phyloP scores from a whole-genome alignment of 345 rosid species.

The Cardamine resedifolia region DNA sequence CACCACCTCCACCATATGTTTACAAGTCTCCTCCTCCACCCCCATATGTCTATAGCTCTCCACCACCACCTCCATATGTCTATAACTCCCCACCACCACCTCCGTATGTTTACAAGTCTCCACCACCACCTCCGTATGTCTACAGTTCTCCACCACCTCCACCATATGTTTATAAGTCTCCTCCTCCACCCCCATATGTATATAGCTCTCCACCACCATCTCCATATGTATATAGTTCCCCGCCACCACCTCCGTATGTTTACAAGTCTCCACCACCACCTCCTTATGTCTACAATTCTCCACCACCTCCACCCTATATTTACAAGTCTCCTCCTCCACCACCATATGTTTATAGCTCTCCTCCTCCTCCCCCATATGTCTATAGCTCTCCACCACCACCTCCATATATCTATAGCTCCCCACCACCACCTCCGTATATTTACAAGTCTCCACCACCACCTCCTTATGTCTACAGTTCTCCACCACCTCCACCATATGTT shows the following conservation, averaged over 20 bases:
- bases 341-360: not conserved
- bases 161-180: slow-evolving; percentile 2
- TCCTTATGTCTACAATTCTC: not conserved
- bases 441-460: not conserved
- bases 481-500: not conserved
- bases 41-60: not conserved
- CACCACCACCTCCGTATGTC: not conserved
- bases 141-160: slow-evolving; percentile 3
- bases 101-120: slow-evolving; percentile 9
- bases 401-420: not conserved
- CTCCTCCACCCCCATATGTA: not conserved
- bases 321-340: slow-evolving; percentile 3
- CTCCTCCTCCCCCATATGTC: no score
- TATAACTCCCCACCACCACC: not conserved
- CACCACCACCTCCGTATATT: not conserved
- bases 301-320: slow-evolving; percentile 1
- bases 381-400: not conserved
- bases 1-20: no score
- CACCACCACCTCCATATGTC: not conserved
- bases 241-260: not conserved
- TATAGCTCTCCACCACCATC: not conserved
- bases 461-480: not conserved
- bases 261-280: slow-evolving; percentile 8
- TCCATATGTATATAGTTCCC: not conserved
- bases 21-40: no score